phyloP scores from a whole-genome alignment of 345 rosid genomes.

The Salix viminalis region DNA sequence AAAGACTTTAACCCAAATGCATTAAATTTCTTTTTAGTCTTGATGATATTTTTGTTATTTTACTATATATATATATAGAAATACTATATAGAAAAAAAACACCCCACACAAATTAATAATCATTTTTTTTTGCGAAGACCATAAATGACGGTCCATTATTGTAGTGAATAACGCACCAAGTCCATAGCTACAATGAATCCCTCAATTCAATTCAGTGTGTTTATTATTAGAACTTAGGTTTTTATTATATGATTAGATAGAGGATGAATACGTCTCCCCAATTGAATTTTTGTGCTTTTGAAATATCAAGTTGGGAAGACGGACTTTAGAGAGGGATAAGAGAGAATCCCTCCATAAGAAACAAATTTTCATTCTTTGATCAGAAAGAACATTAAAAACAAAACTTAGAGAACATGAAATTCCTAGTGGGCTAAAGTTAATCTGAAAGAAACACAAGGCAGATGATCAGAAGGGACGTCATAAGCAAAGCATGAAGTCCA shows the following conservation, averaged over 20 bases:
- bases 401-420: background rate
- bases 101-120: too few relatives aligned
- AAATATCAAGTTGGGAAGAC: constrained; percentile 19
- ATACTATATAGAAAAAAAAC: too few relatives aligned
- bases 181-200: too few relatives aligned
- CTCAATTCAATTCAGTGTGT: too few relatives aligned
- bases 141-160: too few relatives aligned
- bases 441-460: background rate
- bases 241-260: background rate
- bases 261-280: background rate
- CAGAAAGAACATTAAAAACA: background rate
- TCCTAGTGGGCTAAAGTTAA: background rate
- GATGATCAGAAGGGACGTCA: background rate
- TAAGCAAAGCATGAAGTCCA: too few relatives aligned
- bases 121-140: too few relatives aligned
- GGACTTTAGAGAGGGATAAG: background rate
- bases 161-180: too few relatives aligned
- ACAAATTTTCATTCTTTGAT: background rate
- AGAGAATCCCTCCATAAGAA: constrained; percentile 6
- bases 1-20: too few relatives aligned
- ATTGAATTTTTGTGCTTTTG: background rate
- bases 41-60: too few relatives aligned
- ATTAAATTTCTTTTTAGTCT: too few relatives aligned
- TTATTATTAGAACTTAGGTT: background rate
- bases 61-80: too few relatives aligned